Evolutionary conservation across 768 basidiomycete genomes (phyloP).

Genomic region (Boletales sp.): DNA sequence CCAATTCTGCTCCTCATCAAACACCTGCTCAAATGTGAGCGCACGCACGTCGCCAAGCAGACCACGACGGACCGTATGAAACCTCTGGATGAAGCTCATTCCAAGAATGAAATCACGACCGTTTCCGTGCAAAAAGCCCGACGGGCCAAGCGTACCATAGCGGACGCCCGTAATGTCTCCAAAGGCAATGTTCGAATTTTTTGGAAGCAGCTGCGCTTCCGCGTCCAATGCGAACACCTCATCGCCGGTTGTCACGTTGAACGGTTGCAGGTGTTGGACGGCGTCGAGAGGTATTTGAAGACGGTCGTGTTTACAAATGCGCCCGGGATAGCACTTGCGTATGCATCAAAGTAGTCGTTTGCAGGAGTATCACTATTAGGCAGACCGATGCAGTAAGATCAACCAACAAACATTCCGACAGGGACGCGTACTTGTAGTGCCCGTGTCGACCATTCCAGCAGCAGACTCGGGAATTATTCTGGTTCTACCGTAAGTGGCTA

Average conservation of each 20-base stretch:
- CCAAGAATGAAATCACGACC: not conserved
- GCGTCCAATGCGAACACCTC: not conserved
- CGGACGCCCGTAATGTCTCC: not conserved
- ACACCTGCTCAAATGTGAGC: not conserved
- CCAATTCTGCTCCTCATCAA: not conserved
- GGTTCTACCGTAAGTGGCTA: not conserved
- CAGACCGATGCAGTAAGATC: not conserved
- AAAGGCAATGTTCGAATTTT: not conserved
- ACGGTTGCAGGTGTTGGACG: conserved; percentile 3
- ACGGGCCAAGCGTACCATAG: not conserved
- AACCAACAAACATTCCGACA: not conserved
- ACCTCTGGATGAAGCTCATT: not conserved
- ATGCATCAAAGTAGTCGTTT: conserved; percentile 7
- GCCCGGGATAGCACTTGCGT: conserved; percentile 12
- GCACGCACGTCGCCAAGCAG: not conserved
- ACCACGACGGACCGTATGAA: not conserved
- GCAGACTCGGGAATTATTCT: not conserved
- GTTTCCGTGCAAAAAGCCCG: too few relatives aligned
- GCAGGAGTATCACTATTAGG: conserved; percentile 1
- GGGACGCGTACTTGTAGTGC: not conserved
- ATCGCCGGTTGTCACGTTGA: not conserved
- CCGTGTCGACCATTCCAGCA: not conserved
- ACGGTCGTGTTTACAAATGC: not conserved
- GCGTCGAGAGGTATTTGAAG: conserved; percentile 11
- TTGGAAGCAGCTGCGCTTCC: not conserved